Evolutionary conservation across 495 filamentous ascomycete species (phyloP).

Genomic region (Lepraria neglecta): DNA sequence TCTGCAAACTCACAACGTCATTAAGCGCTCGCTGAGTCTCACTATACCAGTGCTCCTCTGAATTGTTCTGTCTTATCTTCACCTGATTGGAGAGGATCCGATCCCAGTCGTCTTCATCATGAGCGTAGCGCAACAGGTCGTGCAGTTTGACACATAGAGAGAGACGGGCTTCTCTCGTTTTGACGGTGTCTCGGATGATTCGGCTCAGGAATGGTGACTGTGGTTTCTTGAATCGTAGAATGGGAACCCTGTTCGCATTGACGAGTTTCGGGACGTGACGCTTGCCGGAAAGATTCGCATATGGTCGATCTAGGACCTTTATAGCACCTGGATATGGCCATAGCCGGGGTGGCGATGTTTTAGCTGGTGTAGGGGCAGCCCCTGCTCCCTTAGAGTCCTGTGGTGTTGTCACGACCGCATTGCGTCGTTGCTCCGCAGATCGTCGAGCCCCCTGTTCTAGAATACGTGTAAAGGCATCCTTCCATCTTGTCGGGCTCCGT

Average conservation of each 20-base stretch:
- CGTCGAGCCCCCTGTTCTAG: neutral
- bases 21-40: constrained; percentile 21
- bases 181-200: constrained; percentile 48
- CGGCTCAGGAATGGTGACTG: constrained; percentile 53
- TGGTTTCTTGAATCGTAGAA: constrained; percentile 65
- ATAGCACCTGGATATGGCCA: constrained; percentile 36
- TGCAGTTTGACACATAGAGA: constrained; percentile 31
- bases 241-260: constrained; percentile 55
- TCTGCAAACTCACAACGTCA: neutral
- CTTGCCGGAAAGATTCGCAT: constrained; percentile 42
- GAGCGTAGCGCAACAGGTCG: constrained; percentile 35
- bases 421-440: neutral
- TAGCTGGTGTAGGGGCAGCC: neutral
- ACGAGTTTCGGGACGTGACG: constrained; percentile 56
- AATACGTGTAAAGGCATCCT: neutral
- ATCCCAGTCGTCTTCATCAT: constrained; percentile 57
- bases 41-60: constrained; percentile 17
- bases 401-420: neutral
- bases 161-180: constrained; percentile 37
- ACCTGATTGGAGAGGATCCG: constrained; percentile 28
- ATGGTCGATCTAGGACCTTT: constrained; percentile 41
- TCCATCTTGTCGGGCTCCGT: neutral
- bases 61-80: constrained; percentile 9
- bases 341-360: neutral
- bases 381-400: neutral